Evolutionary conservation across 108 stramenopile species (phyloP).

Genomic region (Nitzschia inconspicua): DNA sequence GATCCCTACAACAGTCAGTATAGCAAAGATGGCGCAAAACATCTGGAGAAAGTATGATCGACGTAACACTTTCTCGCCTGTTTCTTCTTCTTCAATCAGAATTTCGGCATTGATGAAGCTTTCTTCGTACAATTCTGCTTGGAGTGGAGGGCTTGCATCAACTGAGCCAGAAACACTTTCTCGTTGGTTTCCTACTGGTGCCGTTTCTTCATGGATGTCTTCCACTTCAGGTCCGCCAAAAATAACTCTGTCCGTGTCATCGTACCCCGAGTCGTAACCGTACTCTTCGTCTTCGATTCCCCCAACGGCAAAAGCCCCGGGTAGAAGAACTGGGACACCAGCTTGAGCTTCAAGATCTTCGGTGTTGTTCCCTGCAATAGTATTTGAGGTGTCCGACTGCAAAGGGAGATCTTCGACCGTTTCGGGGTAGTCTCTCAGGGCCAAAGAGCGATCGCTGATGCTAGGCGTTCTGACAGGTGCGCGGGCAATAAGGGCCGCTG

Average conservation of each 20-base stretch:
- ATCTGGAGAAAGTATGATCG: neutral
- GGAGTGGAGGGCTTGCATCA: conserved; percentile 11
- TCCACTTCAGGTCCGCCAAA: neutral
- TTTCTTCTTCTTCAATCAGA: conserved; percentile 3
- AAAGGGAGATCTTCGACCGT: neutral
- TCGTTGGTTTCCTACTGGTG: neutral
- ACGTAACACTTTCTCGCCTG: neutral
- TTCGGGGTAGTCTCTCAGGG: neutral
- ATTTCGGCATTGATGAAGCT: conserved; percentile 8
- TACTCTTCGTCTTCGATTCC: conserved; percentile 7
- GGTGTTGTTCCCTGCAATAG: neutral
- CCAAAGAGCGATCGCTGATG: neutral
- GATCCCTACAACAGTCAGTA: conserved; percentile 4
- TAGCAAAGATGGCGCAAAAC: neutral
- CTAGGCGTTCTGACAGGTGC: neutral
- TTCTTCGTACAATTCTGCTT: conserved; percentile 28
- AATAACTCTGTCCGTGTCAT: conserved; percentile 13
- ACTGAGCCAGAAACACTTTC: neutral
- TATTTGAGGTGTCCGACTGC: neutral
- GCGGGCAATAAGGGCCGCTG: neutral
- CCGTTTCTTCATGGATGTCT: neutral
- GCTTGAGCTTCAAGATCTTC: conserved; percentile 31
- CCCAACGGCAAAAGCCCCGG: conserved; percentile 30
- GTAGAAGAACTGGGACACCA: conserved; percentile 22
- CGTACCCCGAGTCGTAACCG: conserved; percentile 36